Percentiles rank a stretch among this genome's conserved stretches.
phyloP scores from a whole-genome alignment of 2,329 filamentous ascomycete genomes.

The Colletotrichum agaves region DNA sequence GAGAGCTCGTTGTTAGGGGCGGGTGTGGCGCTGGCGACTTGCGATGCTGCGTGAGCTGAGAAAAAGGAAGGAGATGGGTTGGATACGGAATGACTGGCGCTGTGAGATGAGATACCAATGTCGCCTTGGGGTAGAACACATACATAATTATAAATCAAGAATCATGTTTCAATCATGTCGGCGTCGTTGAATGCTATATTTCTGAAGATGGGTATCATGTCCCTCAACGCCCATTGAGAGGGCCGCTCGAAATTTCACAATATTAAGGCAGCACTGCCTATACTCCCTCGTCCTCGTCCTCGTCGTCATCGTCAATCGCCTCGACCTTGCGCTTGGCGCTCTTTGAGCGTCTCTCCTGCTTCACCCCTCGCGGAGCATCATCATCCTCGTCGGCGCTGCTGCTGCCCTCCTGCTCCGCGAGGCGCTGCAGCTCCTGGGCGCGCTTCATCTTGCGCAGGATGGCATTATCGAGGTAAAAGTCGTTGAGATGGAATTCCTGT shows the following conservation, averaged over 20 bases:
- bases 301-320: conserved; percentile 34
- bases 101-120: not conserved
- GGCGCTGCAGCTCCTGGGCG: conserved; percentile 52
- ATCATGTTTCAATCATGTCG: not conserved
- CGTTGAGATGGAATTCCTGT: conserved; percentile 60
- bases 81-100: not conserved
- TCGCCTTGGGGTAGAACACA: not conserved
- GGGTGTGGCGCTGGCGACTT: conserved; percentile 71
- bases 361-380: conserved; percentile 5
- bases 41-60: not conserved
- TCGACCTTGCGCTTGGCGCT: conserved; percentile 24
- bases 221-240: not conserved
- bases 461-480: conserved; percentile 67
- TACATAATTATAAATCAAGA: conserved; percentile 21
- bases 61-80: not conserved
- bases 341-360: conserved; percentile 8
- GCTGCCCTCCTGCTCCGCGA: conserved; percentile 54
- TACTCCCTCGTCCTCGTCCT: conserved; percentile 9
- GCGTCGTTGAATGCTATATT: not conserved
- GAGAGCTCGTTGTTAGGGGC: conserved; percentile 82
- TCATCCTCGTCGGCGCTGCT: conserved; percentile 36
- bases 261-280: not conserved
- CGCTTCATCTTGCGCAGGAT: conserved; percentile 69
- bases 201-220: conserved; percentile 13
- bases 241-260: not conserved